Conservation (phyloP, 192 early-diverging fungal species). For the Rhizophagus sp. region DNA sequence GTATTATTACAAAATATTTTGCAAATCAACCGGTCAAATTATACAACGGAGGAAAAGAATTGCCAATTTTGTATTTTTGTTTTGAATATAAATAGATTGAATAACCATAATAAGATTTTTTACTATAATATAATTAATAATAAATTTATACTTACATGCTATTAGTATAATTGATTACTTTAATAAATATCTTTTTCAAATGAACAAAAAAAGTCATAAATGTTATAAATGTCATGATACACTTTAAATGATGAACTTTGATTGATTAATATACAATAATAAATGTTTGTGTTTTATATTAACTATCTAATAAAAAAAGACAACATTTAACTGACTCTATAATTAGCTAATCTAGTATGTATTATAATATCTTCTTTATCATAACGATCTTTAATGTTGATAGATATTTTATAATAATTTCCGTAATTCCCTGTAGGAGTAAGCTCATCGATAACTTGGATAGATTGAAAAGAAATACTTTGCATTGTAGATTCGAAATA, state of each 20-base stretch:
- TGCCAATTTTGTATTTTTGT: too few species aligned
- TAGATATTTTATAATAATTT: background rate
- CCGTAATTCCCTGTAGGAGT: background rate
- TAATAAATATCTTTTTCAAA: background rate
- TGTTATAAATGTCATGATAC: background rate
- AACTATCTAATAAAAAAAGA: background rate
- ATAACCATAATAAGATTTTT: too few species aligned
- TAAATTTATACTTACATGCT: background rate
- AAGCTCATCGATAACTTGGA: background rate
- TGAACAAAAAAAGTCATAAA: background rate
- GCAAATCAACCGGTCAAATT: too few species aligned
- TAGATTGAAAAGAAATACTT: background rate
- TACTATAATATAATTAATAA: background rate
- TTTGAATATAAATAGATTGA: background rate
- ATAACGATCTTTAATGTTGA: background rate
- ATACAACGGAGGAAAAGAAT: too few species aligned
- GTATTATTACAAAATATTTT: too few species aligned
- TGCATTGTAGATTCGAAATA: background rate
- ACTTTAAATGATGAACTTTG: background rate
- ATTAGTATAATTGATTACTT: background rate
- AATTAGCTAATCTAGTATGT: background rate
- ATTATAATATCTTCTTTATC: background rate
- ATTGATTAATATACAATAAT: background rate
- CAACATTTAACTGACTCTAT: background rate
- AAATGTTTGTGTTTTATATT: background rate